These are phyloP conservation scores for Alternaria sp. DNA, from an alignment of 2,329 filamentous ascomycete genomes.

Conservation along the genomic window DNA sequence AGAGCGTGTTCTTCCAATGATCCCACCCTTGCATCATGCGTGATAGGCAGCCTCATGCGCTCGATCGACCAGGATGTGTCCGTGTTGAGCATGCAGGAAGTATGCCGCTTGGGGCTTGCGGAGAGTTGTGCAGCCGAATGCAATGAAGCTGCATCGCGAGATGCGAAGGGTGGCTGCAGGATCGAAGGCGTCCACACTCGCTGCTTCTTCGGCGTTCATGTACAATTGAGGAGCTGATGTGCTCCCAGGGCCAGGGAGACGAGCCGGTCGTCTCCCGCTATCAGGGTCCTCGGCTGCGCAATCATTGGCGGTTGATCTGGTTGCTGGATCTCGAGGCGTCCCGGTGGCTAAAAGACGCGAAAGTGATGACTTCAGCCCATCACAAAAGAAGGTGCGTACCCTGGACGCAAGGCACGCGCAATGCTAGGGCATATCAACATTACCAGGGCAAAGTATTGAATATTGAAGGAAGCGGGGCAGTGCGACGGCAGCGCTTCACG, in stretches of 20 bases:
- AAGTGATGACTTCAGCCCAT: constrained; percentile 10
- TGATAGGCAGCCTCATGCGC: neutral
- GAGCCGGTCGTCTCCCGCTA: constrained; percentile 25
- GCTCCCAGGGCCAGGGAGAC: constrained; percentile 26
- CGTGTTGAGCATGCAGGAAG: neutral
- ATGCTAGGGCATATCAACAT: neutral
- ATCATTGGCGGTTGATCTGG: constrained; percentile 14
- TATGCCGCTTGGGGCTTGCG: neutral
- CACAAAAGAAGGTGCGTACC: constrained; percentile 6
- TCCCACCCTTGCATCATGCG: neutral
- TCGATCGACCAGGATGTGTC: neutral
- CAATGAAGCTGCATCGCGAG: neutral
- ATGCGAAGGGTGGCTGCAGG: constrained; percentile 1
- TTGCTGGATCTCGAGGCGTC: constrained; percentile 8
- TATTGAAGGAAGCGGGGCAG: constrained; percentile 7
- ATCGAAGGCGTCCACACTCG: constrained; percentile 2
- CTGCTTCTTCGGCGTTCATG: constrained; percentile 7
- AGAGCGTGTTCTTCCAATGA: neutral
- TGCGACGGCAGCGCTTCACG: constrained; percentile 7
- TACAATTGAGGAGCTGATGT: constrained; percentile 6
- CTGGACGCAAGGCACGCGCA: neutral
- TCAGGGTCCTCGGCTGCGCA: constrained; percentile 15
- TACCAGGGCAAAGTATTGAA: constrained; percentile 4
- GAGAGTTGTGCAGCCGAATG: neutral
- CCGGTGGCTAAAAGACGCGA: constrained; percentile 8